Conservation (phyloP, 139 green algal species). For the Chlamydomonas incerta region DNA sequence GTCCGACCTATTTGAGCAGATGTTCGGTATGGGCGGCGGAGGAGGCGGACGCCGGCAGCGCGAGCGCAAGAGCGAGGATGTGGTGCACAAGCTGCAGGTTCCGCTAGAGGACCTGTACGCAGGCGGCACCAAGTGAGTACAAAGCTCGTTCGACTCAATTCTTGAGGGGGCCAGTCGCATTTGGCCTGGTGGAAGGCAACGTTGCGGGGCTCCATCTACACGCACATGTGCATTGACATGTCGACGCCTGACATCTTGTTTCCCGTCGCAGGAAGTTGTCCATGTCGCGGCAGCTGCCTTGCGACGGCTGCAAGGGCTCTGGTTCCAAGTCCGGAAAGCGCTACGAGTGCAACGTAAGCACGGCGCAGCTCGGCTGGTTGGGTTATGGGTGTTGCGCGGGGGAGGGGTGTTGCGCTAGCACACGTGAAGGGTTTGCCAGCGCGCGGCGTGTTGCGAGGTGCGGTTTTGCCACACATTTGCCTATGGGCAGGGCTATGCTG, state of each 20-base stretch:
- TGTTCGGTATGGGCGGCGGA: constrained; percentile 80
- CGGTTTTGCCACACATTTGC: too few species aligned
- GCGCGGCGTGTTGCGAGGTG: too few species aligned
- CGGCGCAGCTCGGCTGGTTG: too few species aligned
- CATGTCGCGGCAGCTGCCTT: constrained; percentile 92
- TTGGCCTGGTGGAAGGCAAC: too few species aligned
- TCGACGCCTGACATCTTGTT: neutral
- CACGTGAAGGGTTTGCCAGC: too few species aligned
- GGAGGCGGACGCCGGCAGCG: constrained; percentile 69
- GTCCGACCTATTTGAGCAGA: constrained; percentile 94
- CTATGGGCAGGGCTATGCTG: too few species aligned
- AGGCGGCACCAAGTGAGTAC: constrained; percentile 79
- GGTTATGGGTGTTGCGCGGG: neutral
- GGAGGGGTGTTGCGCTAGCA: neutral
- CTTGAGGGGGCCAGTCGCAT: too few species aligned
- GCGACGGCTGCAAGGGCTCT: constrained; percentile 85
- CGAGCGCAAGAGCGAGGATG: constrained; percentile 92
- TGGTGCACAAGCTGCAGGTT: constrained; percentile 94
- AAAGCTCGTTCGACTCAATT: neutral
- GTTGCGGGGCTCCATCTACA: too few species aligned
- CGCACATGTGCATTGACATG: too few species aligned
- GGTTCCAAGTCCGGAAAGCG: constrained; percentile 92
- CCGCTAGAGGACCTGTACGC: constrained; percentile 94
- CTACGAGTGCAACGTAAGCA: constrained; percentile 77
- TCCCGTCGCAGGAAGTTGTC: constrained; percentile 90